Conservation (phyloP, 768 basidiomycete genomes). For the Floccularia luteovirens region DNA sequence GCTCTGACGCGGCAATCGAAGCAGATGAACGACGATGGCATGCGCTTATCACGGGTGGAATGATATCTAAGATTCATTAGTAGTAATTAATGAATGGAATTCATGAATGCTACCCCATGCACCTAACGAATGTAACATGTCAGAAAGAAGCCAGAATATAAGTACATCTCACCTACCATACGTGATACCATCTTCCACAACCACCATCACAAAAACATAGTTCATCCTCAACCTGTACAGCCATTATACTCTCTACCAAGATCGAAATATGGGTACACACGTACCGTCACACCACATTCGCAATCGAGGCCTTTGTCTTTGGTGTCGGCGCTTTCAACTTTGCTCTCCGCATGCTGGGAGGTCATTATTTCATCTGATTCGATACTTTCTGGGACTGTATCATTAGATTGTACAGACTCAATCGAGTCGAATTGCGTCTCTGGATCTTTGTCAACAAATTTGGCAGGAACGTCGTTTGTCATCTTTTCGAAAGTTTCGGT, state of each 20-base stretch:
- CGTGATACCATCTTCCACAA: slow-evolving; percentile 71
- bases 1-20: slow-evolving; percentile 69
- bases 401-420: not conserved
- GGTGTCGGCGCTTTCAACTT: not conserved
- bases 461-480: slow-evolving; percentile 12
- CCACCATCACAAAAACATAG: slow-evolving; percentile 59
- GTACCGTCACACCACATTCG: slow-evolving; percentile 59
- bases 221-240: slow-evolving; percentile 48
- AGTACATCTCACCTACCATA: slow-evolving; percentile 46
- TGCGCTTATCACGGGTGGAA: slow-evolving; percentile 42
- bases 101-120: slow-evolving; percentile 40
- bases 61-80: slow-evolving; percentile 44
- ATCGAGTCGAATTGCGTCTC: not conserved
- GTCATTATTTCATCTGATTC: too few relatives aligned
- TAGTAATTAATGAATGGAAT: not conserved
- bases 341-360: too few relatives aligned
- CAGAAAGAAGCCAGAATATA: not conserved
- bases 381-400: not conserved
- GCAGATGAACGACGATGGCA: slow-evolving; percentile 59
- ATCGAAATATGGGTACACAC: slow-evolving; percentile 6
- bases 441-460: slow-evolving; percentile 34
- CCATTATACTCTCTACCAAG: not conserved
- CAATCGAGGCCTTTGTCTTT: slow-evolving; percentile 25
- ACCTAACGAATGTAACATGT: slow-evolving; percentile 27
- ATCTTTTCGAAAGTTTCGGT: too few relatives aligned